phyloP scores from a whole-genome alignment of 2,329 filamentous ascomycete genomes.

The Dothideomycetidae sp. region DNA sequence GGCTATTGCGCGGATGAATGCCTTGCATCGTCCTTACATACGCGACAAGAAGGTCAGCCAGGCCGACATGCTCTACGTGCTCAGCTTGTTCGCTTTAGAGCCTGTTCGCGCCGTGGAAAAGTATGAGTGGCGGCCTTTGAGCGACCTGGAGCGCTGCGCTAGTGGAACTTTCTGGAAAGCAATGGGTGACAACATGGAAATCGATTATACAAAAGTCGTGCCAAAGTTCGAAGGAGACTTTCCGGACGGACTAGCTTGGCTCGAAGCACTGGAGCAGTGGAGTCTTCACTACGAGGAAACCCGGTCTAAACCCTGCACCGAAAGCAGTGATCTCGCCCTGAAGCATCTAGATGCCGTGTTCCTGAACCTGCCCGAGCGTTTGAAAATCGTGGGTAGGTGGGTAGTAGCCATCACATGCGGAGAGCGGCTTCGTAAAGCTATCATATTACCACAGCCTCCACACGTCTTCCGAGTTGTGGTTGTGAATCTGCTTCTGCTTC shows the following conservation, averaged over 20 bases:
- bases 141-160: slow-evolving; percentile 53
- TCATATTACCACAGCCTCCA: slow-evolving; percentile 38
- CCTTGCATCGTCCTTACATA: slow-evolving; percentile 44
- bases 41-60: slow-evolving; percentile 45
- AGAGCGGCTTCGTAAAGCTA: slow-evolving; percentile 47
- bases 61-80: slow-evolving; percentile 50
- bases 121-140: slow-evolving; percentile 58
- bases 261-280: slow-evolving; percentile 39
- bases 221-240: slow-evolving; percentile 29
- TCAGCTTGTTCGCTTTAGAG: slow-evolving; percentile 51
- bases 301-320: slow-evolving; percentile 37
- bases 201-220: slow-evolving; percentile 37
- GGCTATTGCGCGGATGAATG: slow-evolving; percentile 50
- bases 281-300: slow-evolving; percentile 42
- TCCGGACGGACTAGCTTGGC: slow-evolving; percentile 38
- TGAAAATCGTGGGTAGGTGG: slow-evolving; percentile 35
- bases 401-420: slow-evolving; percentile 48
- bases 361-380: slow-evolving; percentile 36
- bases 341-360: slow-evolving; percentile 48
- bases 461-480: slow-evolving; percentile 26
- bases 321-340: slow-evolving; percentile 34
- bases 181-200: slow-evolving; percentile 55
- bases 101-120: slow-evolving; percentile 47
- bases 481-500: slow-evolving; percentile 34
- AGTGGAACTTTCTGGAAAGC: slow-evolving; percentile 54